Evolutionary conservation across 352 stramenopile species (phyloP).

Genomic region (Phytophthora fragariae): DNA sequence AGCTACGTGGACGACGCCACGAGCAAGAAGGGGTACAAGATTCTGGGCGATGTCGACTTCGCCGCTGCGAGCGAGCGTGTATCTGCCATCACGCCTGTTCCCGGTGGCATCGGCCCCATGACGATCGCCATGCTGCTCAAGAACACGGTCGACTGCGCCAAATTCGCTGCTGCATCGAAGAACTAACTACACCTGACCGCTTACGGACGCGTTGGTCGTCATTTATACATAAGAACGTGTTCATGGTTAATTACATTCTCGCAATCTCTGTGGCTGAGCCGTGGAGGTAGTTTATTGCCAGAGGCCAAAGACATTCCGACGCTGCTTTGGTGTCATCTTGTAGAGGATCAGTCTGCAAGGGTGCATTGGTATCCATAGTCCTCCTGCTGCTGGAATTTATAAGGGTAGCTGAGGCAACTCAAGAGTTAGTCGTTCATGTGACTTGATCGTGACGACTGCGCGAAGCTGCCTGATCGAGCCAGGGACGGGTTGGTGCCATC

Average conservation of each 20-base stretch:
- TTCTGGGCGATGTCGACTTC: conserved; percentile 98
- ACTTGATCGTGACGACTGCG: conserved; percentile 34
- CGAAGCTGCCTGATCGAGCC: conserved; percentile 45
- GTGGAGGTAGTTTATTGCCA: background rate
- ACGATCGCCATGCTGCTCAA: conserved; percentile 96
- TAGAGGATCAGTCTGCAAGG: conserved; percentile 9
- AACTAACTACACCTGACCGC: background rate
- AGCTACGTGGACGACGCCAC: conserved; percentile 95
- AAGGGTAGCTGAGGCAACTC: conserved; percentile 26
- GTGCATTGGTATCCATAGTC: background rate
- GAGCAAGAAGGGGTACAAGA: conserved; percentile 88
- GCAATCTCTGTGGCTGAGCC: conserved; percentile 5
- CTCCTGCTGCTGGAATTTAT: conserved; percentile 33
- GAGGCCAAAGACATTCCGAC: conserved; percentile 6
- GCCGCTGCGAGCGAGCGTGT: conserved; percentile 83
- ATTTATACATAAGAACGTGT: conserved; percentile 18
- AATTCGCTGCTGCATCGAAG: conserved; percentile 44
- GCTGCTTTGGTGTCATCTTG: background rate
- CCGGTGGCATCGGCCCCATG: conserved; percentile 98
- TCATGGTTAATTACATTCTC: conserved; percentile 43
- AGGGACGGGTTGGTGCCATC: conserved; percentile 68
- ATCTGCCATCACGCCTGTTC: conserved; percentile 97
- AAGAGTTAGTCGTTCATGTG: conserved; percentile 23
- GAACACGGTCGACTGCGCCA: conserved; percentile 79
- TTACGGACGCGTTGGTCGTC: too few relatives aligned